Percentiles rank a stretch among this genome's conserved stretches.
Evolutionary conservation across 1,139 yeast genomes (phyloP).

Genomic region (Suhomyces terraborum): DNA sequence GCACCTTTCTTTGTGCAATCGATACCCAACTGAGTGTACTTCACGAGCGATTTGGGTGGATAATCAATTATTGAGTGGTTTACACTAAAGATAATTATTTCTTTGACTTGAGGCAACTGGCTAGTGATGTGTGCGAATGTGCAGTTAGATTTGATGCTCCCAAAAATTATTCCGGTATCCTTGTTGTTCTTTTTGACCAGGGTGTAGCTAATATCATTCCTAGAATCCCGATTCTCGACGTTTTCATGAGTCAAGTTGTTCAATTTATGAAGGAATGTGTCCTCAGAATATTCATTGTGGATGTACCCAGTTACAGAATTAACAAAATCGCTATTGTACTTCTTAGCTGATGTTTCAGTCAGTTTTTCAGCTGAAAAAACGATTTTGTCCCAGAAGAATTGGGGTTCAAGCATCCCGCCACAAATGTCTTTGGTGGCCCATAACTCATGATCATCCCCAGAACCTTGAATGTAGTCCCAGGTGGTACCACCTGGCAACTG

Average conservation of each 20-base stretch:
- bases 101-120: conserved; percentile 17
- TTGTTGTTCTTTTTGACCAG: conserved; percentile 13
- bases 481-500: conserved; percentile 10
- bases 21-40: conserved; percentile 26
- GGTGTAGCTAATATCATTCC: conserved; percentile 13
- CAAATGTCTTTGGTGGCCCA: conserved; percentile 61
- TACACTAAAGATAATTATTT: conserved; percentile 31
- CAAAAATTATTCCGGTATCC: conserved; percentile 35
- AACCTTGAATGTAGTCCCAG: conserved; percentile 75
- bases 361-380: conserved; percentile 4
- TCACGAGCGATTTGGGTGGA: conserved; percentile 20
- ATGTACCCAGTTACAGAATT: conserved; percentile 32
- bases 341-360: neutral
- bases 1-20: conserved; percentile 64
- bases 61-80: conserved; percentile 20
- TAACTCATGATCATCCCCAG: conserved; percentile 90
- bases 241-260: neutral
- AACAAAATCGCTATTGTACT: conserved; percentile 25
- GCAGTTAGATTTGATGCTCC: conserved; percentile 25
- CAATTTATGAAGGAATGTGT: conserved; percentile 11
- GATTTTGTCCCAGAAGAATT: conserved; percentile 56
- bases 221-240: neutral
- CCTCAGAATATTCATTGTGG: conserved; percentile 38
- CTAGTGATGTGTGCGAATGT: conserved; percentile 14
- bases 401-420: conserved; percentile 49